Percentiles rank a stretch among this genome's conserved stretches.
These are phyloP conservation scores for Magnusiomyces suaveolens DNA, from an alignment of 1,139 yeast genomes.

Conservation along the genomic window DNA sequence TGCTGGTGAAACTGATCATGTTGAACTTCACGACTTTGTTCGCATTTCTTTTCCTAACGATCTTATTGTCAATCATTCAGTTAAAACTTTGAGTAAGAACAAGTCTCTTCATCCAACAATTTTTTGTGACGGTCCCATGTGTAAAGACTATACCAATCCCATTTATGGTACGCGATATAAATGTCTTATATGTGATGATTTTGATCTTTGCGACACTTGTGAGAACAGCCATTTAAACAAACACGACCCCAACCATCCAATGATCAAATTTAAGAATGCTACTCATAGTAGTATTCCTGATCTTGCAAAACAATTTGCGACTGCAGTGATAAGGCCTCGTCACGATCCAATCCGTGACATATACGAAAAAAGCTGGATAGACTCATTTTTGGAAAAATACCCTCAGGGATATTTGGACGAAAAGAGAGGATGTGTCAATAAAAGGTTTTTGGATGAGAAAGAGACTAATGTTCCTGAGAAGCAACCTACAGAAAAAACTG, in stretches of 20 bases:
- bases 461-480: not conserved
- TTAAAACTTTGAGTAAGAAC: not conserved
- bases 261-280: slow-evolving; percentile 19
- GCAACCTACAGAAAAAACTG: not conserved
- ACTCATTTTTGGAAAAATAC: too few species aligned
- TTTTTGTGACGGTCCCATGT: slow-evolving; percentile 39
- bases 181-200: slow-evolving; percentile 43
- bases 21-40: slow-evolving; percentile 20
- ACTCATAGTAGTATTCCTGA: not conserved
- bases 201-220: slow-evolving; percentile 45
- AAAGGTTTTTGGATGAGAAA: not conserved
- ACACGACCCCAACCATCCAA: slow-evolving; percentile 23
- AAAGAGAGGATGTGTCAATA: too few species aligned
- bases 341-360: not conserved
- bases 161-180: slow-evolving; percentile 42
- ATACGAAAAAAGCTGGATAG: not conserved
- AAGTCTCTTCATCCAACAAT: slow-evolving; percentile 19
- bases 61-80: slow-evolving; percentile 6
- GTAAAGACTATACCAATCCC: slow-evolving; percentile 17
- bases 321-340: not conserved
- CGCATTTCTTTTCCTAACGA: slow-evolving; percentile 14
- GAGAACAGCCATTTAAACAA: slow-evolving; percentile 25
- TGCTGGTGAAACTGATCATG: not conserved
- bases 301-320: not conserved
- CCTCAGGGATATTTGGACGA: too few species aligned